A percentile compares a stretch with the other conserved stretches of the same genome.
Conservation (phyloP, 306 rosid genomes). For the Alnus rubra region DNA sequence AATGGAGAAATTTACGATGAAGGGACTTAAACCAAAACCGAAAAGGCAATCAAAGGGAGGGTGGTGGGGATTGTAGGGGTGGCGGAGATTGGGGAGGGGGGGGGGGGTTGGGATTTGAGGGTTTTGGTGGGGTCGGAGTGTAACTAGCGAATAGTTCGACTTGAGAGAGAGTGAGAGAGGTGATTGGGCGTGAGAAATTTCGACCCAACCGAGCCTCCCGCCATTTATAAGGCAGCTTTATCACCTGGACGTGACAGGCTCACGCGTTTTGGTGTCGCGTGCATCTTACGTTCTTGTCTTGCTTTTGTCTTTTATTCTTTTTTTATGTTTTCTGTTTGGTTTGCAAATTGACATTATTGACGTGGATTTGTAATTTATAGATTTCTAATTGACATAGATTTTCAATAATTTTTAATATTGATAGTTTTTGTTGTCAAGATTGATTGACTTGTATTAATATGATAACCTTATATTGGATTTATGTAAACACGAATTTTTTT, state of each 20-base stretch:
- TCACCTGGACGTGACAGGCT: constrained; percentile 6
- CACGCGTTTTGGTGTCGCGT: constrained; percentile 44
- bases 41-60: neutral
- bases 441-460: too few relatives aligned
- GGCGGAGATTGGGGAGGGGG: constrained; percentile 12
- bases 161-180: constrained; percentile 9
- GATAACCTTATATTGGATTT: too few relatives aligned
- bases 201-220: constrained; percentile 38
- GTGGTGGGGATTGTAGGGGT: constrained; percentile 18
- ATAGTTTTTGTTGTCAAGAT: too few relatives aligned
- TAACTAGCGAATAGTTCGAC: constrained; percentile 29
- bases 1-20: constrained; percentile 2
- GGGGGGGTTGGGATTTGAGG: constrained; percentile 28
- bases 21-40: neutral
- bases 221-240: constrained; percentile 51
- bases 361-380: too few relatives aligned
- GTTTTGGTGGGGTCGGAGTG: constrained; percentile 42
- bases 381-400: too few relatives aligned
- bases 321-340: too few relatives aligned
- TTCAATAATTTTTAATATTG: too few relatives aligned
- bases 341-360: too few relatives aligned
- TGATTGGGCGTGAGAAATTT: constrained; percentile 41
- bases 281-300: neutral
- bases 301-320: neutral
- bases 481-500: too few relatives aligned